phyloP scores from a whole-genome alignment of 345 rosid species.

The Raphanus raphanistrum region DNA sequence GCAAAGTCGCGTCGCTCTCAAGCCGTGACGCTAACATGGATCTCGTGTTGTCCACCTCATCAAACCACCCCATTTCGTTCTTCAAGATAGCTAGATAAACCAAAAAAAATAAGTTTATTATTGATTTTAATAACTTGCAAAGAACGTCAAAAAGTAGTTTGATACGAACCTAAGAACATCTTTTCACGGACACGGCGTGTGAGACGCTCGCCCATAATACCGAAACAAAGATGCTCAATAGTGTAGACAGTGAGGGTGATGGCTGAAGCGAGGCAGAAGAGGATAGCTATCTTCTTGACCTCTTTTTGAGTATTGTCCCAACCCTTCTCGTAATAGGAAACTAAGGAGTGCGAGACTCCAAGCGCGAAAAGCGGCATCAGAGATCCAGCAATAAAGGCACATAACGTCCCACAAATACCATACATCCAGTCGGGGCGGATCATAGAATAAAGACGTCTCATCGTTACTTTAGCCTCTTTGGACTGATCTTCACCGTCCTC shows the following conservation, averaged over 20 bases:
- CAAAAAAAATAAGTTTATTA: not conserved
- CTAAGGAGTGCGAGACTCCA: slow-evolving; percentile 92
- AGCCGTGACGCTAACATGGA: slow-evolving; percentile 83
- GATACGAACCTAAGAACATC: slow-evolving; percentile 68
- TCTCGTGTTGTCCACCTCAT: slow-evolving; percentile 75
- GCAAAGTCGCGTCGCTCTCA: slow-evolving; percentile 79
- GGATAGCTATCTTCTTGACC: slow-evolving; percentile 67
- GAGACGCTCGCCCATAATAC: slow-evolving; percentile 91
- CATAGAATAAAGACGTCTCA: slow-evolving; percentile 74
- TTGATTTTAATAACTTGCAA: not conserved
- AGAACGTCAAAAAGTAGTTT: not conserved
- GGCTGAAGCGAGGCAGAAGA: slow-evolving; percentile 72
- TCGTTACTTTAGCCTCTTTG: slow-evolving; percentile 47
- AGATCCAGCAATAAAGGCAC: slow-evolving; percentile 82
- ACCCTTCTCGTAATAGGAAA: slow-evolving; percentile 62
- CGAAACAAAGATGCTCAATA: slow-evolving; percentile 70
- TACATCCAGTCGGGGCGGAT: slow-evolving; percentile 82
- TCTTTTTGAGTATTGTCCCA: slow-evolving; percentile 79
- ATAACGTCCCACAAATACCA: slow-evolving; percentile 63
- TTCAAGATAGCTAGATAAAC: slow-evolving; percentile 70
- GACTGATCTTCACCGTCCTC: slow-evolving; percentile 48
- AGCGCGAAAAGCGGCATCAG: slow-evolving; percentile 97
- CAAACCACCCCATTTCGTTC: slow-evolving; percentile 97
- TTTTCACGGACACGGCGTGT: slow-evolving; percentile 84
- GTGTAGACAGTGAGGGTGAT: slow-evolving; percentile 61